Percentiles rank a stretch among this genome's conserved stretches.
Evolutionary conservation across 192 early-diverging fungal genomes (phyloP).

Genomic region (Spizellomyces punctatus): DNA sequence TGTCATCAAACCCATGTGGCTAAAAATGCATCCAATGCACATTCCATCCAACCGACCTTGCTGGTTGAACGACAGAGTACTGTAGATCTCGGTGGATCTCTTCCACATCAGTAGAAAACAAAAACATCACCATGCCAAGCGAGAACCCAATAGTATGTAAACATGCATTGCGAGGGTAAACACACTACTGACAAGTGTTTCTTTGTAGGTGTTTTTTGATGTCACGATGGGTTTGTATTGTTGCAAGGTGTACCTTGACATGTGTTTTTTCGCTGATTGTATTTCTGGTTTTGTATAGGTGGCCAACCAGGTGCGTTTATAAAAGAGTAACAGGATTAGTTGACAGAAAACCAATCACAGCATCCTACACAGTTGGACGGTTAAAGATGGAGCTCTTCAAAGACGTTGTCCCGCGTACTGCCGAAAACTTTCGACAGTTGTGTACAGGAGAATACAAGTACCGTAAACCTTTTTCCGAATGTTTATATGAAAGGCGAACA

Average conservation of each 20-base stretch:
- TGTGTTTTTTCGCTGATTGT: neutral
- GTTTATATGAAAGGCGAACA: slow-evolving; percentile 1
- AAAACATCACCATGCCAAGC: slow-evolving; percentile 1
- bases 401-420: slow-evolving; percentile 89
- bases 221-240: slow-evolving; percentile 69
- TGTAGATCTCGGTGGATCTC: no score
- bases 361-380: slow-evolving; percentile 40
- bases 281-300: slow-evolving; percentile 12
- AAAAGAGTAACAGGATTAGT: neutral
- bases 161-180: neutral
- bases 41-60: neutral
- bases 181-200: neutral
- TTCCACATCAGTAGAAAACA: neutral
- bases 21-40: neutral
- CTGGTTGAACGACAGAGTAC: neutral
- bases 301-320: slow-evolving; percentile 40
- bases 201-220: slow-evolving; percentile 70
- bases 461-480: neutral
- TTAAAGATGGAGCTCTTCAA: slow-evolving; percentile 67
- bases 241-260: neutral
- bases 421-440: slow-evolving; percentile 94
- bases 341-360: neutral
- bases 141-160: slow-evolving; percentile 20
- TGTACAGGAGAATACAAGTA: slow-evolving; percentile 86
- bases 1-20: neutral